Evolutionary conservation across 305 asterid genomes (phyloP).

Genomic region (Striga hermonthica): DNA sequence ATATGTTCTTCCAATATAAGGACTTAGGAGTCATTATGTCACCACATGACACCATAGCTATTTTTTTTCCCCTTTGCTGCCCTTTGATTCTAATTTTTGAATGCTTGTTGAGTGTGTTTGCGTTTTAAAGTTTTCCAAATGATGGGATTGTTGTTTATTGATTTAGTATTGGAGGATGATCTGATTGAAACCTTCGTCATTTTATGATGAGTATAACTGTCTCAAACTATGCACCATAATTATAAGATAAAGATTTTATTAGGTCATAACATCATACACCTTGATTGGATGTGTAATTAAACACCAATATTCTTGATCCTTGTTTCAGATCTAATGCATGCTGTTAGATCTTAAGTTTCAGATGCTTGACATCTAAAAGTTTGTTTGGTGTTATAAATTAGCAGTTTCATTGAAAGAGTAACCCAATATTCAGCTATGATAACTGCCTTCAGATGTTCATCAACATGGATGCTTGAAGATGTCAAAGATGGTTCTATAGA

Average conservation of each 20-base stretch:
- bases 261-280: not conserved
- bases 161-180: not conserved
- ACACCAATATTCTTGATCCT: too few species aligned
- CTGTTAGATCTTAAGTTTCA: not conserved
- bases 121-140: not conserved
- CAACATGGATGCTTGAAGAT: not conserved
- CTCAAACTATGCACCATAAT: not conserved
- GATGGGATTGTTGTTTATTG: not conserved
- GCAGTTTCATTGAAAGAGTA: not conserved
- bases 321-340: not conserved
- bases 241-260: not conserved
- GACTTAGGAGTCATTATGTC: not conserved
- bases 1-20: too few species aligned
- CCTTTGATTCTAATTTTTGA: not conserved
- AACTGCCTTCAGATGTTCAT: too few species aligned
- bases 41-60: not conserved
- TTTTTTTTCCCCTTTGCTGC: not conserved
- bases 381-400: not conserved
- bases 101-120: not conserved
- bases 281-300: not conserved
- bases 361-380: not conserved
- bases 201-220: not conserved
- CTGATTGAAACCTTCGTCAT: not conserved
- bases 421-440: too few species aligned
- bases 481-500: not conserved